Percentiles rank a stretch among this genome's conserved stretches.
Conservation (phyloP, 192 early-diverging fungal genomes). For the Gryganskiella cystojenkinii region DNA sequence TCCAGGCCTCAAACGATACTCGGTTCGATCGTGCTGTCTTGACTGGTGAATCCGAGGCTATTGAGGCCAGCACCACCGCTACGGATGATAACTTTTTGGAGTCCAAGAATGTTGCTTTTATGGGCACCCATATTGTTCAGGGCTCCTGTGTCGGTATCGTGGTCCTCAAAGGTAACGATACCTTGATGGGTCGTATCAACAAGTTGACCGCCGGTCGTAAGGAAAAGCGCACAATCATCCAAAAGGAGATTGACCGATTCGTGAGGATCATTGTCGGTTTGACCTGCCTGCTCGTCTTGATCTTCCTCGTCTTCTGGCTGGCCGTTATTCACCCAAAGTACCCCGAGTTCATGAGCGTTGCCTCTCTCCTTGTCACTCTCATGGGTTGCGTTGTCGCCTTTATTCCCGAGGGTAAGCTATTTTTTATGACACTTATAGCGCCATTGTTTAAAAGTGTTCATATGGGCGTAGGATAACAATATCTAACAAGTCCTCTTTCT, state of each 20-base stretch:
- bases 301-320: constrained; percentile 64
- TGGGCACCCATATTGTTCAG: constrained; percentile 77
- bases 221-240: constrained; percentile 62
- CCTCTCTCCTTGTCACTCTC: constrained; percentile 56
- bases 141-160: constrained; percentile 84
- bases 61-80: constrained; percentile 66
- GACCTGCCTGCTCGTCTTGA: constrained; percentile 55
- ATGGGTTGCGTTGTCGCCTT: constrained; percentile 79
- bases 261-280: constrained; percentile 73
- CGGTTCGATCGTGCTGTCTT: constrained; percentile 83
- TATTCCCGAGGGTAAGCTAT: constrained; percentile 69
- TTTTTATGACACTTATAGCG: constrained; percentile 1
- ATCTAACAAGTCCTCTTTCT: neutral
- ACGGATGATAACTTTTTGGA: constrained; percentile 85
- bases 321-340: constrained; percentile 67
- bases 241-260: constrained; percentile 73
- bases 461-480: neutral
- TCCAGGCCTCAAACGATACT: constrained; percentile 74
- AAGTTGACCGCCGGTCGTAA: constrained; percentile 60
- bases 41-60: constrained; percentile 81
- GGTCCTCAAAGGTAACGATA: constrained; percentile 74
- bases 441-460: constrained; percentile 16
- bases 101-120: constrained; percentile 87
- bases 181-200: constrained; percentile 82
- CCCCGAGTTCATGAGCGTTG: constrained; percentile 64